These are phyloP conservation scores for Citeromyces nyonsensis DNA, from an alignment of 805 yeast species.

Conservation along the genomic window DNA sequence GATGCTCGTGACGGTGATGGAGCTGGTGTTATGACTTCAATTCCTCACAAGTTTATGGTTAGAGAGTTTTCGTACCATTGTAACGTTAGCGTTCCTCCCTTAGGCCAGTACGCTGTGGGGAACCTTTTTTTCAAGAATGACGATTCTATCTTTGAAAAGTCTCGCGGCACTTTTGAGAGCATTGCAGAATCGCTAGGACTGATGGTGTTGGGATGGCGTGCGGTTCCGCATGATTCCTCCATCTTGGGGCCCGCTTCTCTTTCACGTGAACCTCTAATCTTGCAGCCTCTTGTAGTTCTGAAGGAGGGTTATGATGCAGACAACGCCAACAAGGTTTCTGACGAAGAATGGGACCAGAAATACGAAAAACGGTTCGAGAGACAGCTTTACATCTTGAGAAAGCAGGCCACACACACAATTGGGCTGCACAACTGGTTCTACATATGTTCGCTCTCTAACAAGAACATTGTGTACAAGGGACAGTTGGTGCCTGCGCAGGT, in stretches of 20 bases:
- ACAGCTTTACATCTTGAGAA: constrained; percentile 73
- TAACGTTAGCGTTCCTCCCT: constrained; percentile 51
- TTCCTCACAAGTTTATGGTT: constrained; percentile 77
- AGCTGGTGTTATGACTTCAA: constrained; percentile 89
- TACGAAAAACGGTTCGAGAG: constrained; percentile 63
- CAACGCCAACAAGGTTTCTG: constrained; percentile 18
- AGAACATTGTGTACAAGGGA: constrained; percentile 91
- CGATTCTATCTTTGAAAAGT: constrained; percentile 45
- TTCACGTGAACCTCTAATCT: constrained; percentile 79
- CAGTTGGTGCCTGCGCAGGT: constrained; percentile 96
- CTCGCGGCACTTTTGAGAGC: constrained; percentile 65
- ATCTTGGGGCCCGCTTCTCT: constrained; percentile 90
- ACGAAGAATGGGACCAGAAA: constrained; percentile 36
- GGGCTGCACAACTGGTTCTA: constrained; percentile 97
- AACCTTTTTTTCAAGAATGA: constrained; percentile 89
- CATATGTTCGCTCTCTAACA: constrained; percentile 81
- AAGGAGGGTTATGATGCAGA: constrained; percentile 24
- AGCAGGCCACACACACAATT: constrained; percentile 79
- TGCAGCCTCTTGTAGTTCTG: constrained; percentile 87
- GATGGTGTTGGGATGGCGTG: constrained; percentile 86
- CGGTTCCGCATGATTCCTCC: constrained; percentile 88
- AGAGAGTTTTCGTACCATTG: constrained; percentile 71
- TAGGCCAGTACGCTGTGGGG: constrained; percentile 90
- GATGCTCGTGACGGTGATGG: constrained; percentile 98
- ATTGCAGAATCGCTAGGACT: constrained; percentile 68